These are phyloP conservation scores for Pseudogymnoascus sp. DNA, from an alignment of 2,329 filamentous ascomycete genomes.

Conservation along the genomic window DNA sequence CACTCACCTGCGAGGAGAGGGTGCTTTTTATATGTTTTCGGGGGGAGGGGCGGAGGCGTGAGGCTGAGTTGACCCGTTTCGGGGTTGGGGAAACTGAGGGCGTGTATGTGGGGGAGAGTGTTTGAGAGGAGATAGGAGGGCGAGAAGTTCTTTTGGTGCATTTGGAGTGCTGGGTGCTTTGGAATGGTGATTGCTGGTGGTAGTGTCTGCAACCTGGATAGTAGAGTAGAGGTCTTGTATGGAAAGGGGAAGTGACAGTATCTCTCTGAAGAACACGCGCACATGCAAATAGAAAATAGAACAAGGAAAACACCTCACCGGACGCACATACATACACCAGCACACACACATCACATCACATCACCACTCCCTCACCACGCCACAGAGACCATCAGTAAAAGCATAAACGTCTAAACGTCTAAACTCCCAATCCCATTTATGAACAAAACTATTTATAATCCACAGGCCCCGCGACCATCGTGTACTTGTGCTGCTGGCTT, in stretches of 20 bases:
- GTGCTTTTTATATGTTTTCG: neutral
- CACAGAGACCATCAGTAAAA: neutral
- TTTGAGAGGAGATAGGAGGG: neutral
- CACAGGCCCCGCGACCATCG: conserved; percentile 7
- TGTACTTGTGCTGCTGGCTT: conserved; percentile 5
- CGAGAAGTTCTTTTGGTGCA: neutral
- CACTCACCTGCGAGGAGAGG: neutral
- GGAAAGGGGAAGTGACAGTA: neutral
- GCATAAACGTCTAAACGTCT: neutral
- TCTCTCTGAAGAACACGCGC: neutral
- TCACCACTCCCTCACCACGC: neutral
- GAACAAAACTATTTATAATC: conserved; percentile 8
- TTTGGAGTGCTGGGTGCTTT: neutral
- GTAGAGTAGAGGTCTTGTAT: neutral
- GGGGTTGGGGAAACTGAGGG: neutral
- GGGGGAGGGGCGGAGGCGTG: neutral
- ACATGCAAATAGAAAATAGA: neutral
- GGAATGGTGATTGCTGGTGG: neutral
- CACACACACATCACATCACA: neutral
- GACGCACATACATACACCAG: neutral
- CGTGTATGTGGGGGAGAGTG: neutral
- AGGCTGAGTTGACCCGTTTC: neutral
- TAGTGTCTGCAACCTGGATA: neutral
- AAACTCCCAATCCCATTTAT: conserved; percentile 1
- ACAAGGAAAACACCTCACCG: neutral